Percentiles rank a stretch among this genome's conserved stretches.
These are phyloP conservation scores for Protomyces inouyei DNA, from an alignment of 1,139 yeast genomes.

Conservation along the genomic window DNA sequence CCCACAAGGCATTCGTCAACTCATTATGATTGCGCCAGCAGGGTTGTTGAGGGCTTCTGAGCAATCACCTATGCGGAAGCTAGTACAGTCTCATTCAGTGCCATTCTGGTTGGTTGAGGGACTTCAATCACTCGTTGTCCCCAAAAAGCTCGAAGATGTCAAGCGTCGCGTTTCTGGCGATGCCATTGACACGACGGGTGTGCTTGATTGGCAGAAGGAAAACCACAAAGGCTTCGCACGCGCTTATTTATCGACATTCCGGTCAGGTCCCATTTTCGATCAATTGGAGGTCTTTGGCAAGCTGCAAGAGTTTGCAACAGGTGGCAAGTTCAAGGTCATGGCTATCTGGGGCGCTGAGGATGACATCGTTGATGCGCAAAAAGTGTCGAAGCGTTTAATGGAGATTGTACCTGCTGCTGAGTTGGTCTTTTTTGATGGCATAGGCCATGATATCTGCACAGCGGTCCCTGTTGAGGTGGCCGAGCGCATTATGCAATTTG, in stretches of 20 bases:
- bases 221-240: conserved; percentile 15
- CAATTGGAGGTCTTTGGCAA: neutral
- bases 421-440: neutral
- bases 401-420: conserved; percentile 7
- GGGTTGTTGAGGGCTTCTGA: conserved; percentile 4
- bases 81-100: conserved; percentile 1
- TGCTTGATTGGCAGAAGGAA: conserved; percentile 4
- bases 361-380: conserved; percentile 16
- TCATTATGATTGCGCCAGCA: conserved; percentile 26
- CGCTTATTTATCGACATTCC: conserved; percentile 12
- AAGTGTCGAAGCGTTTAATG: conserved; percentile 4
- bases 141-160: conserved; percentile 12
- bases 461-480: conserved; percentile 11
- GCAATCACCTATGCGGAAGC: neutral
- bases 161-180: neutral
- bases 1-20: conserved; percentile 1
- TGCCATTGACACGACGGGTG: conserved; percentile 1
- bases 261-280: conserved; percentile 21
- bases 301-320: neutral
- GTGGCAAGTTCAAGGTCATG: conserved; percentile 8
- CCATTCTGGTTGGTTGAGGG: conserved; percentile 8
- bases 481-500: neutral
- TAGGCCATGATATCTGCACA: conserved; percentile 22
- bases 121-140: neutral
- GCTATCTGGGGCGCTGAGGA: conserved; percentile 22